Evolutionary conservation across 1,284 basidiomycete genomes (phyloP).

Genomic region (Bondarzewia mesenterica): DNA sequence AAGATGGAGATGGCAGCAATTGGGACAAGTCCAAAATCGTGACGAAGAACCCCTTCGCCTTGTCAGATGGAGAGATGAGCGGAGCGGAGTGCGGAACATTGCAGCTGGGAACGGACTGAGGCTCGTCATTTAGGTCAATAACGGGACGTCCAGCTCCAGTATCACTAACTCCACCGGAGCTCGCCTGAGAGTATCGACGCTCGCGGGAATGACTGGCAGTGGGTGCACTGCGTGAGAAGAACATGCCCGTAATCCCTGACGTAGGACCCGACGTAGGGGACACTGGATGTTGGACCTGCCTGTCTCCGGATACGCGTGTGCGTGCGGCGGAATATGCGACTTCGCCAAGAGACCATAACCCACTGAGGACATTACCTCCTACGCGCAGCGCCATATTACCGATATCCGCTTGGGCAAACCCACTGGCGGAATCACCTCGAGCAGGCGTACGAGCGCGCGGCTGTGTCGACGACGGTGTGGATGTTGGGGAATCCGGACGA

Average conservation of each 20-base stretch:
- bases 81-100: slow-evolving; percentile 13
- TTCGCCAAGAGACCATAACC: slow-evolving; percentile 59
- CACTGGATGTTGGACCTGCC: background rate
- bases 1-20: slow-evolving; percentile 17
- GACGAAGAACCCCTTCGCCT: slow-evolving; percentile 30
- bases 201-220: slow-evolving; percentile 23
- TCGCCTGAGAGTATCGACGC: slow-evolving; percentile 1
- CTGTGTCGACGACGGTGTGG: slow-evolving; percentile 13
- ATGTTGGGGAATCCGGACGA: slow-evolving; percentile 10
- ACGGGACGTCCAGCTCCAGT: background rate
- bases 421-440: slow-evolving; percentile 10
- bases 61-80: slow-evolving; percentile 4
- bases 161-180: too few species aligned
- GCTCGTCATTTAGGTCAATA: slow-evolving; percentile 6
- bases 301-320: slow-evolving; percentile 11
- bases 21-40: slow-evolving; percentile 47
- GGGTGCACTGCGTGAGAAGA: slow-evolving; percentile 62
- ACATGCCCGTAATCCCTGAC: slow-evolving; percentile 12
- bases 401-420: slow-evolving; percentile 35
- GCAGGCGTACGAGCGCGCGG: slow-evolving; percentile 19
- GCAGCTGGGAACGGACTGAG: slow-evolving; percentile 5
- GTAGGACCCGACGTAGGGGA: background rate
- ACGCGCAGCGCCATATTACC: slow-evolving; percentile 48
- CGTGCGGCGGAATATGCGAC: slow-evolving; percentile 49
- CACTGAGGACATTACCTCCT: slow-evolving; percentile 52